These are phyloP conservation scores for Fusarium coffeatum DNA, from an alignment of 2,329 filamentous ascomycete species.

Conservation along the genomic window DNA sequence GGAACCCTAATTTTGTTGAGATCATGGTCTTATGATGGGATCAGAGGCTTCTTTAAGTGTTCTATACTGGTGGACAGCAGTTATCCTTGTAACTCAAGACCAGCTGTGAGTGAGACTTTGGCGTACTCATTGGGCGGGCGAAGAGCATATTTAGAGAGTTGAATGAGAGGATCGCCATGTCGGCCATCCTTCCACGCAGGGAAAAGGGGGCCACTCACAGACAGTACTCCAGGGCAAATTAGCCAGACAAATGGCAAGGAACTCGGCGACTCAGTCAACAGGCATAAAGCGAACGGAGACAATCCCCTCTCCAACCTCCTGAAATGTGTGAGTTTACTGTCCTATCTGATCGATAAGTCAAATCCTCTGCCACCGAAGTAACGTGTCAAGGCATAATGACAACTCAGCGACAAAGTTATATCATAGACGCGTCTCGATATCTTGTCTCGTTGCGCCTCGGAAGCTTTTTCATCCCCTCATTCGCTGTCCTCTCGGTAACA, in stretches of 20 bases:
- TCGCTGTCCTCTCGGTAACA: not conserved
- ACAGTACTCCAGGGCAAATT: not conserved
- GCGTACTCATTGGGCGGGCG: no score
- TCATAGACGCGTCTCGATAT: not conserved
- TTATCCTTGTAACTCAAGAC: no score
- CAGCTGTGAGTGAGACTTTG: no score
- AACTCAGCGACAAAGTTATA: not conserved
- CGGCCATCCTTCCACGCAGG: not conserved
- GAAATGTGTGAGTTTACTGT: not conserved
- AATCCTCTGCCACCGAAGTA: not conserved
- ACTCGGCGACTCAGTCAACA: not conserved
- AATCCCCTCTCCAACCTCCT: not conserved
- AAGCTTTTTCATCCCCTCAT: not conserved
- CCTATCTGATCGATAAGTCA: fast-evolving
- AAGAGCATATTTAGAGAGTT: not conserved
- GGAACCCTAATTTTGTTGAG: no score
- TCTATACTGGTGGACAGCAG: no score
- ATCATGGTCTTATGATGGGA: no score
- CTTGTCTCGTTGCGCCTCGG: not conserved
- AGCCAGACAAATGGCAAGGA: fast-evolving
- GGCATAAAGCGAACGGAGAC: not conserved
- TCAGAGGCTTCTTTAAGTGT: no score
- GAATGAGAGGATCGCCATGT: not conserved
- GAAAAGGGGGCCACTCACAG: not conserved
- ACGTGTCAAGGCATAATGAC: not conserved